Base-by-base conservation (phyloP, 805 yeast genomes). In the Suhomyces pyralidae region DNA sequence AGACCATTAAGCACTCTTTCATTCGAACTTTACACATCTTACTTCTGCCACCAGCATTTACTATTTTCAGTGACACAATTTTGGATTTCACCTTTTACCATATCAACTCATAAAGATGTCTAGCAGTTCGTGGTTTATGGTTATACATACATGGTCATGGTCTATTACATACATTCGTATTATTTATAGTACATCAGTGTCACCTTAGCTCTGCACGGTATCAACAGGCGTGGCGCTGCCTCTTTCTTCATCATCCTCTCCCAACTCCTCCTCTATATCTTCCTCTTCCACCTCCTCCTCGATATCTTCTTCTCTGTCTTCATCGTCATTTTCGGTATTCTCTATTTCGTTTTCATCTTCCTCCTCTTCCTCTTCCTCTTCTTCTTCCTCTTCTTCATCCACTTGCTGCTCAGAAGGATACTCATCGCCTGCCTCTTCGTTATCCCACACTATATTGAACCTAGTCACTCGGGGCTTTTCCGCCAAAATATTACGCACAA, bases 401-500 rank as follows among this genome's bases (percentile, higher is more conserved):
- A 57, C 53, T 32, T 57, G 65, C 60, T 86, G 90, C 58, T 86
- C 90, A 2, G 94, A 94, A 10, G 93, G 96, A 60, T 81, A 87
- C 49, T 84, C 84, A 49, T 88, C 90, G 5, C 76, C 76, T 53
- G 76, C 81, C 50, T 84, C 90, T 46, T 74, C 78, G 55, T 87
- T 88, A 66, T 90, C 97, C 99, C 99, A 94, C 3, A 91, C 96
- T 51, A 94, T 94, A 68, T 94, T 94, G 72, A 94, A 94, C 58
- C 97, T 78, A 6, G 99, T 94, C 40, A 94, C 99, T 60, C 98
- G 80, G 43, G 99, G 99, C 73, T 94, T 94, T 67, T 94, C 98
- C 3, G 98, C 98, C 53, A 94, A 76, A 36, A 94, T 88, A 69
- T 93, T 94, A 64, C 99, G 82, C 26, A 90, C 96, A 40, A 94